Evolutionary conservation across 306 rosid genomes (phyloP).

Genomic region (Trifolium fragiferum): DNA sequence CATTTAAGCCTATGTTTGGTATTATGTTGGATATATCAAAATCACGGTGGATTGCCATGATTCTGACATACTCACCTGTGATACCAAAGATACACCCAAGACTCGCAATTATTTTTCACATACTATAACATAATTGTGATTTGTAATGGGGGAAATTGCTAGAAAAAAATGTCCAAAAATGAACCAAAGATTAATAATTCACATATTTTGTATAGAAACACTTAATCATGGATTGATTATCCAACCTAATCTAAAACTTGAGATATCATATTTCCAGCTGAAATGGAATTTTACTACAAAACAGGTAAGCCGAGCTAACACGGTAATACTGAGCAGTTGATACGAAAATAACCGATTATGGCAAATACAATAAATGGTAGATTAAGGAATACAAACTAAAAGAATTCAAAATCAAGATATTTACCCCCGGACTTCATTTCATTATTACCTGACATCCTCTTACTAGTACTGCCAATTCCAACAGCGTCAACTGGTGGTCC

Average conservation of each 20-base stretch:
- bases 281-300: constrained; percentile 43
- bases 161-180: constrained; percentile 17
- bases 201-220: constrained; percentile 40
- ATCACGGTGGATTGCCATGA: too few relatives aligned
- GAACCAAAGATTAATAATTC: constrained; percentile 20
- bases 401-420: constrained; percentile 98
- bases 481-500: constrained; percentile 57
- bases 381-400: constrained; percentile 61
- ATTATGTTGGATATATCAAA: too few relatives aligned
- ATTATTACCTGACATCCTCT: constrained; percentile 76
- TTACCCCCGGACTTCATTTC: constrained; percentile 93
- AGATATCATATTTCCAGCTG: constrained; percentile 53
- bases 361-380: constrained; percentile 49
- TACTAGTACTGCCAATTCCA: constrained; percentile 76
- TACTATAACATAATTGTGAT: not conserved
- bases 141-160: not conserved
- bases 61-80: too few relatives aligned
- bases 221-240: constrained; percentile 46
- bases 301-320: constrained; percentile 44
- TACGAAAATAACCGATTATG: constrained; percentile 45
- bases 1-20: not conserved
- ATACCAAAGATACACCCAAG: too few relatives aligned
- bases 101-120: constrained; percentile 10
- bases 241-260: constrained; percentile 41
- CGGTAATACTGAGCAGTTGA: constrained; percentile 47